A percentile compares a stretch with the other conserved stretches of the same genome.
Evolutionary conservation across 306 rosid species (phyloP).

Genomic region (Lablab purpureus): DNA sequence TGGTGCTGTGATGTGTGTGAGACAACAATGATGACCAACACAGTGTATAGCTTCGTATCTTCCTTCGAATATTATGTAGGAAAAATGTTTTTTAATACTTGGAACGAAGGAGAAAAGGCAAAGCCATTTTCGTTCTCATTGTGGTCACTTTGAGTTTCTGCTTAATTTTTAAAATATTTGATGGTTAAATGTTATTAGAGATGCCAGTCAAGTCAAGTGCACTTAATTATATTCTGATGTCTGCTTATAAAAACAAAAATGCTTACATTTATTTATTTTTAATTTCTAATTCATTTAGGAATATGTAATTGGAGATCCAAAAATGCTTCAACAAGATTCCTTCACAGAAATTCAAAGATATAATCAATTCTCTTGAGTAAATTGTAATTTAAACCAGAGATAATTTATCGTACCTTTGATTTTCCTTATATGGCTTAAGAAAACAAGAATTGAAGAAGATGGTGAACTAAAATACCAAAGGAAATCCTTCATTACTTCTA

Average conservation of each 20-base stretch:
- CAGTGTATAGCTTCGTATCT: background rate
- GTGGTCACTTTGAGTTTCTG: background rate
- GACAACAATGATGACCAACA: slow-evolving; percentile 21
- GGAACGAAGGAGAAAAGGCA: background rate
- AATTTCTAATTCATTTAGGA: background rate
- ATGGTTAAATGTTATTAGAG: background rate
- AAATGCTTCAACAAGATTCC: too few species aligned
- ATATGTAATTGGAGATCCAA: background rate
- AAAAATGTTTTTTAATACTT: background rate
- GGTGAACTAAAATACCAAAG: too few species aligned
- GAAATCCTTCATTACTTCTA: too few species aligned
- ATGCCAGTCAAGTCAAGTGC: background rate
- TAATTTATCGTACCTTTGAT: too few species aligned
- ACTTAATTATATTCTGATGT: background rate
- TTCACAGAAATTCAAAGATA: too few species aligned
- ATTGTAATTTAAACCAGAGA: too few species aligned
- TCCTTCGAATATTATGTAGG: background rate
- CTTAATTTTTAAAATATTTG: background rate
- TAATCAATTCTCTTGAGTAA: too few species aligned
- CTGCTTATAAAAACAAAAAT: background rate
- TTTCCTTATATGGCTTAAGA: too few species aligned
- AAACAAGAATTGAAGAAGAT: too few species aligned
- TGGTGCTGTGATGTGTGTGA: background rate
- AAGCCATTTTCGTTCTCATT: background rate
- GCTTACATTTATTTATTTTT: background rate